A percentile compares a stretch with the other conserved stretches of the same genome.
phyloP scores from a whole-genome alignment of 495 filamentous ascomycete genomes.

The Podospora conica region DNA sequence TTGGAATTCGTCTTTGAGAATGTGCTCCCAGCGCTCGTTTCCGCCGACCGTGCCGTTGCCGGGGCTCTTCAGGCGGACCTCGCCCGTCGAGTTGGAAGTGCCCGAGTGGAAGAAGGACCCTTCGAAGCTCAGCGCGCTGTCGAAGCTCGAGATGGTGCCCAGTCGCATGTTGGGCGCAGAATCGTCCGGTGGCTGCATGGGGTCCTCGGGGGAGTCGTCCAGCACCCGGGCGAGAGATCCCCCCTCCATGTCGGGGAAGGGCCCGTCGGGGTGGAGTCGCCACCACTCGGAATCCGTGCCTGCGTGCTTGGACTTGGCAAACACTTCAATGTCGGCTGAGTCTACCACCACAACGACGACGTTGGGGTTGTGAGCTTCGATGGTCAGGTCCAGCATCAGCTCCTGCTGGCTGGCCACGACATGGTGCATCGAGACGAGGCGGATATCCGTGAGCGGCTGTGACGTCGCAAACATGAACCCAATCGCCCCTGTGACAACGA shows the following conservation, averaged over 20 bases:
- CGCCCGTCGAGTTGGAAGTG: constrained; percentile 63
- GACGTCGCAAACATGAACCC: constrained; percentile 87
- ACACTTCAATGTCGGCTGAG: constrained; percentile 81
- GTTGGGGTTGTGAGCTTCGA: constrained; percentile 86
- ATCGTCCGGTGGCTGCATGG: constrained; percentile 39
- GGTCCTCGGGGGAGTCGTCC: constrained; percentile 61
- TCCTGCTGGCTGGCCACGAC: constrained; percentile 92
- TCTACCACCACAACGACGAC: constrained; percentile 77
- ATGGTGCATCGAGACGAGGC: constrained; percentile 71
- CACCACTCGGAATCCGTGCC: constrained; percentile 68
- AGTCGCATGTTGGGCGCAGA: constrained; percentile 79
- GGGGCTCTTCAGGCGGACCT: constrained; percentile 71
- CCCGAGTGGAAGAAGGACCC: constrained; percentile 71
- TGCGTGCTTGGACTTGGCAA: constrained; percentile 84
- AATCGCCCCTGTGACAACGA: constrained; percentile 72
- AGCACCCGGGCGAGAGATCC: constrained; percentile 13
- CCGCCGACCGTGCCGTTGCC: constrained; percentile 88
- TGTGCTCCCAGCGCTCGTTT: constrained; percentile 83
- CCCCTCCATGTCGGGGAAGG: constrained; percentile 19
- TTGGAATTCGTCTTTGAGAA: constrained; percentile 85
- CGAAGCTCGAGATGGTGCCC: constrained; percentile 78
- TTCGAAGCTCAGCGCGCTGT: constrained; percentile 81
- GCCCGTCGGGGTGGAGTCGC: constrained; percentile 45
- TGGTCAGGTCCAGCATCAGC: constrained; percentile 88
- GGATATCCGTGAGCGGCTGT: constrained; percentile 74